A percentile compares a stretch with the other conserved stretches of the same genome.
phyloP scores from a whole-genome alignment of 768 basidiomycete species.

The Gloeopeniophorella convolvens region DNA sequence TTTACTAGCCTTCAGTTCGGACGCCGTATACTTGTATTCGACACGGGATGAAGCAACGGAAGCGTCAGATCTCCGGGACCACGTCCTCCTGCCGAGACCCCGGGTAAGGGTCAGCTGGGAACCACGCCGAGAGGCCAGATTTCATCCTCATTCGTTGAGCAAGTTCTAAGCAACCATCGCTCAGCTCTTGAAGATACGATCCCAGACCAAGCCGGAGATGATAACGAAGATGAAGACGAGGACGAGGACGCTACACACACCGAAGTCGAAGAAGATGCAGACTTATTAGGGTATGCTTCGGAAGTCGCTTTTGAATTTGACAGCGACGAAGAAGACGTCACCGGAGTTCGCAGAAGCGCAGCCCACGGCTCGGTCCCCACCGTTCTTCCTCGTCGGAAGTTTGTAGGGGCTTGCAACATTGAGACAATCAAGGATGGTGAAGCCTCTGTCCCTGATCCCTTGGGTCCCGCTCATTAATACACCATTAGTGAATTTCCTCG shows the following conservation, averaged over 20 bases:
- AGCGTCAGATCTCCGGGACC: slow-evolving; percentile 13
- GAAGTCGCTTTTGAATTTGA: not conserved
- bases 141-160: not conserved
- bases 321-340: not conserved
- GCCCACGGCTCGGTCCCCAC: slow-evolving; percentile 38
- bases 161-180: not conserved
- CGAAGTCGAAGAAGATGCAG: slow-evolving; percentile 18
- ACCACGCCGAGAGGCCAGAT: not conserved
- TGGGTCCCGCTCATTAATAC: not conserved
- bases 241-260: slow-evolving; percentile 26
- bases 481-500: slow-evolving; percentile 77
- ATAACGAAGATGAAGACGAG: slow-evolving; percentile 27
- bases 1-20: slow-evolving; percentile 58
- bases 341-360: slow-evolving; percentile 1
- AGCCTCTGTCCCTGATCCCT: slow-evolving; percentile 21
- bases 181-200: not conserved
- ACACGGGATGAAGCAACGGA: slow-evolving; percentile 52
- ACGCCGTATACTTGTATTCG: slow-evolving; percentile 69
- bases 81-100: slow-evolving; percentile 20
- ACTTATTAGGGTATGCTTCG: not conserved
- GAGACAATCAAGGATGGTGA: slow-evolving; percentile 84
- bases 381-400: slow-evolving; percentile 58
- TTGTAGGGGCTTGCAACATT: slow-evolving; percentile 66
- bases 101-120: not conserved
- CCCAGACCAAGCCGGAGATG: slow-evolving; percentile 19